Conservation (phyloP, 148 eudicot genomes). For the Euryodendron excelsum region DNA sequence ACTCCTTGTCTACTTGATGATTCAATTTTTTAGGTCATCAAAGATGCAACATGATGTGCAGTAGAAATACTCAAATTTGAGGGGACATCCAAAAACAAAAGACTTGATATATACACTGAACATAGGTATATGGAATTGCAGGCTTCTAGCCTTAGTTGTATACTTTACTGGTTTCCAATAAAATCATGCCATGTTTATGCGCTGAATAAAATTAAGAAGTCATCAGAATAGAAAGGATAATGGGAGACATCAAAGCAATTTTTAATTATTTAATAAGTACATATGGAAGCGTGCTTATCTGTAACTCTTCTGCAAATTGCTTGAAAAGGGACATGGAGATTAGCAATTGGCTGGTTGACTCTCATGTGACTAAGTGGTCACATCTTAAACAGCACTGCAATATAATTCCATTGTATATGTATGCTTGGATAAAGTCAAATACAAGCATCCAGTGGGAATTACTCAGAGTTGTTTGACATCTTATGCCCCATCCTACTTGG, state of each 20-base stretch:
- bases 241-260: background rate
- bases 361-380: too few relatives aligned
- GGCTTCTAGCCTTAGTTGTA: background rate
- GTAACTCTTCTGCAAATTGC: background rate
- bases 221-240: background rate
- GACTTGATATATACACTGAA: background rate
- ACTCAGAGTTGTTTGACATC: background rate
- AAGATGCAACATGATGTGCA: background rate
- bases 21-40: background rate
- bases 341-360: too few relatives aligned
- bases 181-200: background rate
- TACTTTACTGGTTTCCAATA: background rate
- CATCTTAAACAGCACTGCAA: too few relatives aligned
- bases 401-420: too few relatives aligned
- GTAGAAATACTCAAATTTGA: background rate
- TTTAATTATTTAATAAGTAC: background rate
- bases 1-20: background rate
- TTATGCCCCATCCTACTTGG: background rate
- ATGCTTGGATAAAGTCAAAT: too few relatives aligned
- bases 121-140: background rate
- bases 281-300: background rate
- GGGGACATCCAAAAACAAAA: background rate
- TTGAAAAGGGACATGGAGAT: background rate
- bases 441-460: too few relatives aligned
- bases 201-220: background rate